A percentile compares a stretch with the other conserved stretches of the same genome.
Evolutionary conservation across 805 yeast species (phyloP).

Genomic region (Wickerhamiella azyma): DNA sequence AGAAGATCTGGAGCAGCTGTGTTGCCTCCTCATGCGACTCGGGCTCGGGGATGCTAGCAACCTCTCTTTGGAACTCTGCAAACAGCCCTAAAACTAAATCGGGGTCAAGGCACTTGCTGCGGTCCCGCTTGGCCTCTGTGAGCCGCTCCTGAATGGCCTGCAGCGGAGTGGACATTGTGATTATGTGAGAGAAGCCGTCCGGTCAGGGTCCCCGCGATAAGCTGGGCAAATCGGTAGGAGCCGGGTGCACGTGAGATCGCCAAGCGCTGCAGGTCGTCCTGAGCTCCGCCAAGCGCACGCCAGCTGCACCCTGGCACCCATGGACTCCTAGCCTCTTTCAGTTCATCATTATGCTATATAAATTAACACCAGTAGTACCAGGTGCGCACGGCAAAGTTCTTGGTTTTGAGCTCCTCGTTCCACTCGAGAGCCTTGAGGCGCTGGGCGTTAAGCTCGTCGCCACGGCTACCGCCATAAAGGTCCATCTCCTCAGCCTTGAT

Average conservation of each 20-base stretch:
- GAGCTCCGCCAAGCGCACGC: no score
- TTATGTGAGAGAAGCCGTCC: neutral
- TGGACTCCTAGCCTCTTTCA: no score
- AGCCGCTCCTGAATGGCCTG: constrained; percentile 8
- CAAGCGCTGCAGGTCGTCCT: no score
- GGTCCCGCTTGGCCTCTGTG: constrained; percentile 13
- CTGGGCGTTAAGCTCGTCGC: constrained; percentile 31
- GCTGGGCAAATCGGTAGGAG: no score
- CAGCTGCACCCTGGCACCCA: no score
- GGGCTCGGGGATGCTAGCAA: constrained; percentile 7
- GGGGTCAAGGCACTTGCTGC: constrained; percentile 12
- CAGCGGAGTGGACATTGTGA: neutral
- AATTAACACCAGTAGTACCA: constrained; percentile 44
- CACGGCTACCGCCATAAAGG: constrained; percentile 51
- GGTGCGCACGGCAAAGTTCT: constrained; percentile 35
- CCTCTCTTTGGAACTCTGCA: constrained; percentile 12
- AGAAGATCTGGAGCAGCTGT: constrained; percentile 37
- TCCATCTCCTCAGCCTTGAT: constrained; percentile 39
- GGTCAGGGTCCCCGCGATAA: neutral
- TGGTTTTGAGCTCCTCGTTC: constrained; percentile 34
- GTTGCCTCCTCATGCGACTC: constrained; percentile 2
- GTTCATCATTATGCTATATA: neutral
- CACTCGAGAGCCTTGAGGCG: constrained; percentile 47
- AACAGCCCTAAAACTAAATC: constrained; percentile 11
- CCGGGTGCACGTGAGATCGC: no score